phyloP scores from a whole-genome alignment of 2,329 filamentous ascomycete genomes.

The Paracoccidioides brasiliensis region DNA sequence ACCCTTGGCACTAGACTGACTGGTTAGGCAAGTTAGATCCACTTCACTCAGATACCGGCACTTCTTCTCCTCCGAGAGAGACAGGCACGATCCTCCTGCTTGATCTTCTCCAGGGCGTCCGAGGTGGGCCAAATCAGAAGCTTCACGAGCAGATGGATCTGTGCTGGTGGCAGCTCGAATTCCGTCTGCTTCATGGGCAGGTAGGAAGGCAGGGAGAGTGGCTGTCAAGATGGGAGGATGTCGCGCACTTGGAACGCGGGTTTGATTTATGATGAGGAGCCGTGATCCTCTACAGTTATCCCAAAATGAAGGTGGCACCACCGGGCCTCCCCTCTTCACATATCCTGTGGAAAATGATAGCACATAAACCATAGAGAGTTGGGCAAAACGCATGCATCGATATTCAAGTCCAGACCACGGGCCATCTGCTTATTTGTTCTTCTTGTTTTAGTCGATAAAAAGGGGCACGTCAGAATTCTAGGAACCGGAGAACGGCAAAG shows the following conservation, averaged over 20 bases:
- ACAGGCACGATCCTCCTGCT: too few species aligned
- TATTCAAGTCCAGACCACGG: not conserved
- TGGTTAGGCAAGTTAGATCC: not conserved
- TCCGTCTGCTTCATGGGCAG: not conserved
- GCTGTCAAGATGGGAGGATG: not conserved
- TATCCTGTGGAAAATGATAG: not conserved
- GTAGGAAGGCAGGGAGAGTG: not conserved
- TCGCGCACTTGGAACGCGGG: not conserved
- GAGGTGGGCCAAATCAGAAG: not conserved
- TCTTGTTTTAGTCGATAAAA: not conserved
- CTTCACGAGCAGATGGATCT: not conserved
- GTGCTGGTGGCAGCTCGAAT: not conserved
- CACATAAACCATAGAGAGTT: not conserved
- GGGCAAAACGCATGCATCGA: not conserved
- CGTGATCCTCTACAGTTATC: not conserved
- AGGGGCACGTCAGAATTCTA: not conserved
- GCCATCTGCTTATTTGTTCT: conserved; percentile 1
- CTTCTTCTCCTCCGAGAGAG: too few species aligned
- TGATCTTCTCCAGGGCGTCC: not conserved
- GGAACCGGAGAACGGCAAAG: not conserved
- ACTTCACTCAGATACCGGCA: too few species aligned
- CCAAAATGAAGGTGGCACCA: not conserved
- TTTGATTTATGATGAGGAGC: not conserved
- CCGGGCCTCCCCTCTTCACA: not conserved
- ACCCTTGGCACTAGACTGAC: not conserved